Base-by-base conservation (phyloP, 208 protist genomes). In the Crithidia expoeki region DNA sequence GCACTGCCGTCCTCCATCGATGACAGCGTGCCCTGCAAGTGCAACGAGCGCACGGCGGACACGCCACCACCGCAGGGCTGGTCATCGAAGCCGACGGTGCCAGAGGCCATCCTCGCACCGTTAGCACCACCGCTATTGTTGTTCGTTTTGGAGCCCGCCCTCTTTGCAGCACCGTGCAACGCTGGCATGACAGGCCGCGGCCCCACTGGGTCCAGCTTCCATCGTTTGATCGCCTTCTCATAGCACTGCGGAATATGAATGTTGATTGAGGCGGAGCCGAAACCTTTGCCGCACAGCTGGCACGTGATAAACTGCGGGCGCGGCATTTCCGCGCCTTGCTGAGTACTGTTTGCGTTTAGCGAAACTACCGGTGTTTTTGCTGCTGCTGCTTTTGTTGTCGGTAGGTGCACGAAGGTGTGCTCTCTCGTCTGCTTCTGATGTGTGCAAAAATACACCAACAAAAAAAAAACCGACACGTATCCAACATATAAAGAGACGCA, bases 161-260 rank as follows among this genome's bases (percentile, higher is more conserved):
- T 72, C 34, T 46, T 66, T 3, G 53, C 33, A 25, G 27, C 59
- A 7, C 70, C 74, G 40, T 59, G 47, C 32, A 80, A 30, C 23
- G 30, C 52, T 30, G 92, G 92, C 85, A 96, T 91, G 21, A 94
- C 82, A 19, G 92, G 92, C 40, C 80, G 78, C 11, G 92, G 92
- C 11, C 92, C 92, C 27, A 73, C 47, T 25, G 86, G 89, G 60
- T 93, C 83, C 34, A 94, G 63, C 36, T 81, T 63, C 92, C 92
- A 96, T 7, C 86, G 86, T 75, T 94, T 92, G 14, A 94, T 34
- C 12, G 88, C 84, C 76, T 96, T 96, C 27, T 96, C 86, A 71
- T 92, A 96, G 71, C 91, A 96, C 62, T 96, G 91, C 2, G 91
- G 91, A 46, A 93, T 86, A 71, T 96, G 91, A 49, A 96, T 96